Evolutionary conservation across 2,329 filamentous ascomycete species (phyloP).

Genomic region (Juglanconis oblonga): DNA sequence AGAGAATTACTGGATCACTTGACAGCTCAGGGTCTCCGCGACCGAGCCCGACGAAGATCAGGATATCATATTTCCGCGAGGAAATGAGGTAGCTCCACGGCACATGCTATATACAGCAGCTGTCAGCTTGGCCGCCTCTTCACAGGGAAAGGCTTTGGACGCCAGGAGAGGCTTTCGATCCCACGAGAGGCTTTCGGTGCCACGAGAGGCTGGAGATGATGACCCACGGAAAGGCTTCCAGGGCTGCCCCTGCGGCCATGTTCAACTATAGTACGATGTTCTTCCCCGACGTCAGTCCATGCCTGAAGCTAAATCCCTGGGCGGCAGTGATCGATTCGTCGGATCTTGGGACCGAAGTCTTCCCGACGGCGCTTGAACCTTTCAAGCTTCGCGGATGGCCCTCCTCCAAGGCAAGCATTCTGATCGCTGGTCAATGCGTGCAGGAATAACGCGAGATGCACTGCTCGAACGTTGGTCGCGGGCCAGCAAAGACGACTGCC

Average conservation of each 20-base stretch:
- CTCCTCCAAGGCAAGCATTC: neutral
- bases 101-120: no score
- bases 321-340: neutral
- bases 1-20: neutral
- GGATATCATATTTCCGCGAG: neutral
- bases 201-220: no score
- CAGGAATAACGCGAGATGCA: neutral
- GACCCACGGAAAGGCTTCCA: no score
- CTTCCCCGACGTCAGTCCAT: neutral
- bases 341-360: neutral
- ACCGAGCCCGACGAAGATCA: neutral
- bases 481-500: neutral
- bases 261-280: no score
- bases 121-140: neutral
- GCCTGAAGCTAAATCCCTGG: neutral
- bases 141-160: no score
- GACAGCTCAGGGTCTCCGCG: constrained; percentile 1
- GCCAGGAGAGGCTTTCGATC: no score
- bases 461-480: no score
- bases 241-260: no score
- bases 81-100: constrained; percentile 2
- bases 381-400: neutral
- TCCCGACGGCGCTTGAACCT: neutral
- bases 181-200: no score
- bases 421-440: neutral